These are phyloP conservation scores for Vicia faba DNA, from an alignment of 306 rosid genomes.

Conservation along the genomic window DNA sequence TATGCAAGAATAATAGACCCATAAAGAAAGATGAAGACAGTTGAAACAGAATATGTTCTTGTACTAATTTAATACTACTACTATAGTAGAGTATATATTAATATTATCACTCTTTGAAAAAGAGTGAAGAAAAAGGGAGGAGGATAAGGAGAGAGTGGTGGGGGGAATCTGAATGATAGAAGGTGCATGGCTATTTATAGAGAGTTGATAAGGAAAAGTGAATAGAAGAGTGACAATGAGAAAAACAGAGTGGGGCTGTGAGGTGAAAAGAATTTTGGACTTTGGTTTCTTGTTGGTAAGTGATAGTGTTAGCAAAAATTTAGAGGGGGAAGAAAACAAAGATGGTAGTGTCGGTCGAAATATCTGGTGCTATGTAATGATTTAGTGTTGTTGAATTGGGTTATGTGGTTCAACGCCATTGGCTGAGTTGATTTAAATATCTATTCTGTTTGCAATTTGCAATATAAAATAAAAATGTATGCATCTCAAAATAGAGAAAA, in stretches of 20 bases:
- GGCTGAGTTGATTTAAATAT: slow-evolving; percentile 4
- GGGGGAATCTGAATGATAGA: slow-evolving; percentile 45
- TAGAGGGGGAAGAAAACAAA: background rate
- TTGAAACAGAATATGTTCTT: too few species aligned
- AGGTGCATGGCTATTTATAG: slow-evolving; percentile 41
- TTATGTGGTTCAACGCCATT: background rate
- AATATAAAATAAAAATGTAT: too few species aligned
- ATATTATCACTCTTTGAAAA: slow-evolving; percentile 39
- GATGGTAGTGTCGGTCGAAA: background rate
- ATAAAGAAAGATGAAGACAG: background rate
- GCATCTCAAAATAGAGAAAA: too few species aligned
- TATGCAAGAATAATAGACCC: slow-evolving; percentile 34
- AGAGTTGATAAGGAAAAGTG: background rate
- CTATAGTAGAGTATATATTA: background rate
- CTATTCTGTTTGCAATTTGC: background rate
- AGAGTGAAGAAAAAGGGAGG: slow-evolving; percentile 34
- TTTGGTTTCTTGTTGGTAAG: too few species aligned
- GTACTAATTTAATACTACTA: background rate
- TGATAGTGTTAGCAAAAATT: too few species aligned
- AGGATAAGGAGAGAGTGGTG: slow-evolving; percentile 38
- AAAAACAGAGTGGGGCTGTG: background rate
- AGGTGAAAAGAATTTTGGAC: background rate
- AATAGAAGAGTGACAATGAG: background rate
- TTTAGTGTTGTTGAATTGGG: background rate
- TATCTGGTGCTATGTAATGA: background rate